A percentile compares a stretch with the other conserved stretches of the same genome.
Evolutionary conservation across 805 yeast species (phyloP).

Genomic region (Wickerhamia fluorescens): DNA sequence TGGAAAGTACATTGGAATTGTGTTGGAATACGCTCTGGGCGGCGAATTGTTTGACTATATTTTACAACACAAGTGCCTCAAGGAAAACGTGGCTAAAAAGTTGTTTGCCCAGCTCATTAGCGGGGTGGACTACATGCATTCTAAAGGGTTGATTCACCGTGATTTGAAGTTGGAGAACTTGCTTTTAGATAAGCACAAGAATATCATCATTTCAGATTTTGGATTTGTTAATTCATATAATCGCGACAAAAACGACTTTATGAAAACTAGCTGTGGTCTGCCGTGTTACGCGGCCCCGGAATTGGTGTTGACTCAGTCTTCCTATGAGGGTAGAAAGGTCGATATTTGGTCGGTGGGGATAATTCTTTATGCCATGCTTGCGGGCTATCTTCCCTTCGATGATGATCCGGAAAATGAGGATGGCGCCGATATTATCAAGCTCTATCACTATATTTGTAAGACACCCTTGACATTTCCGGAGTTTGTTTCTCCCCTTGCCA

Average conservation of each 20-base stretch:
- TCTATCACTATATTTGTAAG: conserved; percentile 85
- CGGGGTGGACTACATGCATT: conserved; percentile 86
- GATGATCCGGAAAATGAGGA: conserved; percentile 97
- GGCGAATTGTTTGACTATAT: conserved; percentile 95
- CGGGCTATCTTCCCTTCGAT: conserved; percentile 95
- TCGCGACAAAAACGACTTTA: conserved; percentile 54
- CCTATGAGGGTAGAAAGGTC: conserved; percentile 88
- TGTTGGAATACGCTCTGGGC: conserved; percentile 93
- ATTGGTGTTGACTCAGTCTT: conserved; percentile 76
- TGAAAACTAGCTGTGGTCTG: conserved; percentile 94
- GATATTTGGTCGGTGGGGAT: conserved; percentile 98
- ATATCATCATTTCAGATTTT: conserved; percentile 81
- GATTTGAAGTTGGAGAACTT: conserved; percentile 72
- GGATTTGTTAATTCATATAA: conserved; percentile 89
- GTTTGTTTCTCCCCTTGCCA: conserved; percentile 80
- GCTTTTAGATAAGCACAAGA: conserved; percentile 76
- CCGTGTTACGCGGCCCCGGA: conserved; percentile 99
- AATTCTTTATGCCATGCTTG: conserved; percentile 90
- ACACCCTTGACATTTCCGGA: conserved; percentile 95
- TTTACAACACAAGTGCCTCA: conserved; percentile 74
- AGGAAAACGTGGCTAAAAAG: conserved; percentile 80
- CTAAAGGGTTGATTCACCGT: conserved; percentile 73
- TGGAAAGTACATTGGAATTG: conserved; percentile 94
- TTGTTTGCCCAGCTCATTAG: conserved; percentile 88
- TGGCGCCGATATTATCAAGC: conserved; percentile 84